Base-by-base conservation (phyloP, 2,329 filamentous ascomycete genomes). In the Neocatenulostroma microsporum region DNA sequence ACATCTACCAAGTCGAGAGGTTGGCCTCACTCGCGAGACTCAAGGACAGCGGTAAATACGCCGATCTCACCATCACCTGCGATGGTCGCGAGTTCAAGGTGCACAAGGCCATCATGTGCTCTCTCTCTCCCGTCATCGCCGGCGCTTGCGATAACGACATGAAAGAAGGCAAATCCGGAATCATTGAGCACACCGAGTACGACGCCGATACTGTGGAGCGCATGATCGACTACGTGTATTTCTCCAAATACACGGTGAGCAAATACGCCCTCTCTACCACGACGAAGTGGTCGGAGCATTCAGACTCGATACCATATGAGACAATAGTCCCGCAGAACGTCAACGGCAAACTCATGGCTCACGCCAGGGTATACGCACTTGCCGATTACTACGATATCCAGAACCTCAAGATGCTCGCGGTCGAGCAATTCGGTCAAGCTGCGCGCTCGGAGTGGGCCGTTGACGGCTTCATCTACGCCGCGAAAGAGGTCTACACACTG, bases 381-480 rank as follows among this genome's bases (percentile, higher is more conserved):
- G 46, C 29, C 19, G 40, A 45, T n/a, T 45, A 45, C 32, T 49
- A 45, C 31, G 28, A 42, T 12, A 33, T 47, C 18, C 35, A 25
- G 2, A 25, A 14, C 4, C 37, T 49, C 5, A 32, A 36, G 23
- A 14, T 9, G 5, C 15, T 45, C 12, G 44, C 46, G 3, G 10
- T 13, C 3, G n/a, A 29, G 11, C 18, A 29, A 4, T 47, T 47
- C 41, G 20, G 14, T 9, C 10, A 21, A 5, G 14, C 19, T 8
- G 14, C 30, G 11, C 13, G 38, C 10, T 6, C 21, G 13, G 30
- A 13, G 5, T 27, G 15, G 7, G 19, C 34, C 7, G 13, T 39
- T 10, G 25, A 40, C 1, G 34, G 36, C 15, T 44, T 46, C 41
- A 30, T 36, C 28, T 20, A 44, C 8, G 38, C 42, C 13, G 33